These are phyloP conservation scores for Taphrina deformans DNA, from an alignment of 1,139 yeast genomes.

Conservation along the genomic window DNA sequence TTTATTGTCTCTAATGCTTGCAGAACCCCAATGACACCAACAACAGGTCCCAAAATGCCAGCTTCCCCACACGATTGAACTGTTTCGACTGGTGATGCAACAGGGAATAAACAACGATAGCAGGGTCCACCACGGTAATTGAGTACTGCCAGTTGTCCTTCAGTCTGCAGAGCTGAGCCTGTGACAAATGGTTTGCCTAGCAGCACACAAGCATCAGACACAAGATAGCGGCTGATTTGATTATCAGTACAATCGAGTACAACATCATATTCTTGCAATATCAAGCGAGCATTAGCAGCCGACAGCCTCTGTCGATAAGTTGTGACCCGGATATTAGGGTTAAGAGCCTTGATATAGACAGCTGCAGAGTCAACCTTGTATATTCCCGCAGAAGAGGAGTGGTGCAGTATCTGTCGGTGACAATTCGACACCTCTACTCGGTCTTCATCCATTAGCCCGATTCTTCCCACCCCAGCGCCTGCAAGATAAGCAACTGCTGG, in stretches of 20 bases:
- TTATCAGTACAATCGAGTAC: constrained; percentile 94
- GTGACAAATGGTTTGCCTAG: constrained; percentile 64
- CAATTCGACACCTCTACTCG: constrained; percentile 77
- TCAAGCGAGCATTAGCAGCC: constrained; percentile 61
- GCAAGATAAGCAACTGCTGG: constrained; percentile 83
- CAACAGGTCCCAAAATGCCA: constrained; percentile 94
- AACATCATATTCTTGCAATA: constrained; percentile 65
- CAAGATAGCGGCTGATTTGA: constrained; percentile 80
- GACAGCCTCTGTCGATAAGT: constrained; percentile 58
- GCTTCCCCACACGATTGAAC: constrained; percentile 90
- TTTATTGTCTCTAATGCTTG: constrained; percentile 90
- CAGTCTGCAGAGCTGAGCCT: constrained; percentile 88
- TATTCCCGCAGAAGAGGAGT: constrained; percentile 63
- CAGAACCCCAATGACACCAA: constrained; percentile 82
- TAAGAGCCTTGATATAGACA: constrained; percentile 46
- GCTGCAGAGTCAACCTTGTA: constrained; percentile 78
- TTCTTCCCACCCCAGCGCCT: constrained; percentile 82
- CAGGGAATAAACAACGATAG: constrained; percentile 88
- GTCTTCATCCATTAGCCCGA: constrained; percentile 89
- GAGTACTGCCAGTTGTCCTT: constrained; percentile 80
- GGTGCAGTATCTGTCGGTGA: constrained; percentile 85
- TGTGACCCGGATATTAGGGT: constrained; percentile 63
- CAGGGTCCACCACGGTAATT: constrained; percentile 82
- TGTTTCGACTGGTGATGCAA: constrained; percentile 81
- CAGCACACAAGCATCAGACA: constrained; percentile 76